Percentiles rank a stretch among this genome's conserved stretches.
Conservation (phyloP, 306 rosid species). For the Arachis stenosperma region DNA sequence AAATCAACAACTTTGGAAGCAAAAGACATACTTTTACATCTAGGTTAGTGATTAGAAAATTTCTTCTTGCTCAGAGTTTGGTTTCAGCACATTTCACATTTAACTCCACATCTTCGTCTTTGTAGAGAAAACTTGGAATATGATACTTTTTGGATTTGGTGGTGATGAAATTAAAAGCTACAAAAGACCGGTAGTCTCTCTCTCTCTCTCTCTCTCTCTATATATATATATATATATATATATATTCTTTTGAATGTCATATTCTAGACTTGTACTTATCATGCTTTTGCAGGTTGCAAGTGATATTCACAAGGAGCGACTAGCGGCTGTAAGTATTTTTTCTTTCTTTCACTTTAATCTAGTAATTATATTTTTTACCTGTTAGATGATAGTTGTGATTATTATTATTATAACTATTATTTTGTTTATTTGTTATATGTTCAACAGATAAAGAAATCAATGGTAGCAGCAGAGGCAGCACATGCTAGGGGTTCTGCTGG, state of each 20-base stretch:
- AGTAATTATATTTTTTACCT: constrained; percentile 9
- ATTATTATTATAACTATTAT: constrained; percentile 3
- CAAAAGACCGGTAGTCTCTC: constrained; percentile 65
- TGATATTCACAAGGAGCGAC: constrained; percentile 94
- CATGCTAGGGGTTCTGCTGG: constrained; percentile 66
- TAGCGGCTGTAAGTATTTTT: constrained; percentile 71
- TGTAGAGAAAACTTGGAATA: constrained; percentile 89
- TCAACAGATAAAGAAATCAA: constrained; percentile 87
- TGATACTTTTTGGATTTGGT: constrained; percentile 89
- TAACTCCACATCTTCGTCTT: constrained; percentile 31
- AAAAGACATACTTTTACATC: constrained; percentile 89
- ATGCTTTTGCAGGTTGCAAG: constrained; percentile 61
- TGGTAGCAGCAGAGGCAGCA: constrained; percentile 62
- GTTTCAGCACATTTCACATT: constrained; percentile 21
- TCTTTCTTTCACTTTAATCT: constrained; percentile 19
- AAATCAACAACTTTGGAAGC: constrained; percentile 87
- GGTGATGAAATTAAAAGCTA: constrained; percentile 91
- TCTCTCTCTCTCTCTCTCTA: too few relatives aligned
- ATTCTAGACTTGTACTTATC: constrained; percentile 34
- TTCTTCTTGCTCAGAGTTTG: neutral
- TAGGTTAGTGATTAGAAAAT: constrained; percentile 64
- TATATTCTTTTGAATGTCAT: constrained; percentile 16
- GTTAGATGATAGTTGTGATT: constrained; percentile 13
- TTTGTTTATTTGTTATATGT: constrained; percentile 20
- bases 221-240: too few relatives aligned